Percentiles rank a stretch among this genome's conserved stretches.
phyloP scores from a whole-genome alignment of 768 basidiomycete genomes.

The Tulasnella sp. region DNA sequence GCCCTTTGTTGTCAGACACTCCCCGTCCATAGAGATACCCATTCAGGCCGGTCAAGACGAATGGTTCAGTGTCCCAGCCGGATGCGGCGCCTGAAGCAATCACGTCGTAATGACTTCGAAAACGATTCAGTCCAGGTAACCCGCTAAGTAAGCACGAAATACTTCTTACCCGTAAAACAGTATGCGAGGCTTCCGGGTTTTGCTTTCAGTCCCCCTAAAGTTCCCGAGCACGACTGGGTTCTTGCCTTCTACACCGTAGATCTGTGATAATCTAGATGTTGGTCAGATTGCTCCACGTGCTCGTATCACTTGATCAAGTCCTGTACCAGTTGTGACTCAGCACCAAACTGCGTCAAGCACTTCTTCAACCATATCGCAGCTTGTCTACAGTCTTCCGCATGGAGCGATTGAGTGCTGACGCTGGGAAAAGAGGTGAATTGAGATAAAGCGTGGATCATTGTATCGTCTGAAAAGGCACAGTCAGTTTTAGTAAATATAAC shows the following conservation, averaged over 20 bases:
- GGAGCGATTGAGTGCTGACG: constrained; percentile 53
- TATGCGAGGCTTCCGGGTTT: constrained; percentile 51
- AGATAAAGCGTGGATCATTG: constrained; percentile 65
- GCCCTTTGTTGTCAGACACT: constrained; percentile 92
- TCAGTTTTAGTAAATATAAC: background rate
- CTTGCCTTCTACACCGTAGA: constrained; percentile 53
- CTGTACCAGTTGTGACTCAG: constrained; percentile 60
- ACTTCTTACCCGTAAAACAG: constrained; percentile 84
- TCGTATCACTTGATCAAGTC: background rate
- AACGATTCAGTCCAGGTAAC: no score
- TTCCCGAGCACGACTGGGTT: constrained; percentile 87
- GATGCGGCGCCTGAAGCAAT: constrained; percentile 50
- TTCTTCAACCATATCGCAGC: constrained; percentile 89
- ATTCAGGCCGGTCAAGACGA: constrained; percentile 66
- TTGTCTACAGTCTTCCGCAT: constrained; percentile 84
- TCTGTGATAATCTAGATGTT: constrained; percentile 33
- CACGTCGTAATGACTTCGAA: constrained; percentile 85
- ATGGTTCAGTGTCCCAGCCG: constrained; percentile 74
- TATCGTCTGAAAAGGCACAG: constrained; percentile 40
- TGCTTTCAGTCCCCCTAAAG: constrained; percentile 59
- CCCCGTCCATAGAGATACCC: constrained; percentile 88
- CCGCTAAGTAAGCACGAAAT: no score
- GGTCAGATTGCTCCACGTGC: no score
- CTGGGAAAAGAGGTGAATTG: constrained; percentile 84
- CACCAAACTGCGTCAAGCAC: constrained; percentile 79